Percentiles rank a stretch among this genome's conserved stretches.
Evolutionary conservation across 2,329 filamentous ascomycete species (phyloP).

Genomic region (Penicillium brasilianum): DNA sequence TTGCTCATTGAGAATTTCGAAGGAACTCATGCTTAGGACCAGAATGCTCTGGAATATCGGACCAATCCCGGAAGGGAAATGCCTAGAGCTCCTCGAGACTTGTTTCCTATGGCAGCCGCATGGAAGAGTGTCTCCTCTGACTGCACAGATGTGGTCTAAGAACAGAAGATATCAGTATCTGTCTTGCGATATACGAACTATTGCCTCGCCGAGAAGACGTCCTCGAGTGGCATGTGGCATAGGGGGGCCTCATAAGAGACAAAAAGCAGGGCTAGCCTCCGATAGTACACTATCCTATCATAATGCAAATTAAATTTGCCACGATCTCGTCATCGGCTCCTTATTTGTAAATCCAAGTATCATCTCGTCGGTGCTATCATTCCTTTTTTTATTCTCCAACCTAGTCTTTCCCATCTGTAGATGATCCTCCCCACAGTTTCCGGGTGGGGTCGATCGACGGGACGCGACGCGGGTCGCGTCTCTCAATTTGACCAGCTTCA

Average conservation of each 20-base stretch:
- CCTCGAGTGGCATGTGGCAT: background rate
- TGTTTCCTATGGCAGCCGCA: background rate
- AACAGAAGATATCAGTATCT: background rate
- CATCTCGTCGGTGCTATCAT: background rate
- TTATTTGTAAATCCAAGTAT: background rate
- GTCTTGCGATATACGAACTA: background rate
- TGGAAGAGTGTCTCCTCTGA: background rate
- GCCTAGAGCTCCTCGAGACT: background rate
- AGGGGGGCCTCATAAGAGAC: background rate
- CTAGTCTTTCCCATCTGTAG: background rate
- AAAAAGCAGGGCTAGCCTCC: background rate
- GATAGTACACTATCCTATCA: background rate
- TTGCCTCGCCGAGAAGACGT: background rate
- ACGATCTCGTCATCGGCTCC: background rate
- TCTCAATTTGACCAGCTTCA: background rate
- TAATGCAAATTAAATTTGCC: background rate
- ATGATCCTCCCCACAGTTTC: background rate
- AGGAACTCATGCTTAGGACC: background rate
- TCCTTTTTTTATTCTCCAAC: background rate
- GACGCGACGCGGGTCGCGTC: slow-evolving; percentile 28
- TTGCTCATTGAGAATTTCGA: background rate
- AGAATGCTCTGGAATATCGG: background rate
- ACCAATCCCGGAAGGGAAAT: background rate
- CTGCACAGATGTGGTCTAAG: background rate
- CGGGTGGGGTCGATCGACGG: slow-evolving; percentile 21